Base-by-base conservation (phyloP, 257 asterid species). In the Avicennia marina region DNA sequence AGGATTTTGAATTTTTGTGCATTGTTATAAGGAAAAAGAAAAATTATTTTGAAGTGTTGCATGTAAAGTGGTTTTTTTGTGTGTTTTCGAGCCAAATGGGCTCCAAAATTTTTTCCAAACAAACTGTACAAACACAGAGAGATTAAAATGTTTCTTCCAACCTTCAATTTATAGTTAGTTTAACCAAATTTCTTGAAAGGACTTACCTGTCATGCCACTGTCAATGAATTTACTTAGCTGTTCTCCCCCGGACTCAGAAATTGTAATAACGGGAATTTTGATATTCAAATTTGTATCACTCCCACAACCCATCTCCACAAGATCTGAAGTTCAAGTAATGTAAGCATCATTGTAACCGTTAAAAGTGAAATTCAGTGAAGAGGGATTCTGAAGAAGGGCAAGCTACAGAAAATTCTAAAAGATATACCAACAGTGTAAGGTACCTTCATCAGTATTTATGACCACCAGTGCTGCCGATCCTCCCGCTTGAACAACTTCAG, bases 381-480 rank as follows among this genome's bases (percentile, higher is more conserved):
- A 7, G 42, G 13, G 53, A n/a, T 7, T 21, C 1, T n/a, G 4
- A 33, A 58, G 19, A 49, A 62, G 6, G 13, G 31, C 29, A 36
- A 40, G 62, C 39, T 8, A 42, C 10, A 27, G 20, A 18, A 22
- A 59, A 21, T 24, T 27, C 15, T 3, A 15, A 13, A 31, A 8
- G 12, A 60, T 36, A 63, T 33, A 45, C 60, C 40, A 65, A 42
- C 59, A n/a, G 39, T 58, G 53, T 47, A 65, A 42, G 63, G 52
- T 44, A 85, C 94, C 90, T 85, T 76, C 85, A 11, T 69, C 75
- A n/a, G 56, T 65, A 67, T 82, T 85, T 58, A 85, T 68, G 52
- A 85, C 62, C 75, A 82, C 71, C 38, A 85, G 47, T 31, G 73
- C 90, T 15, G 72, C 56, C 38, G 94, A 82, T 60, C 88, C 90